Conservation (phyloP, 2,329 filamentous ascomycete species). For the Penicillium psychrosexuale region DNA sequence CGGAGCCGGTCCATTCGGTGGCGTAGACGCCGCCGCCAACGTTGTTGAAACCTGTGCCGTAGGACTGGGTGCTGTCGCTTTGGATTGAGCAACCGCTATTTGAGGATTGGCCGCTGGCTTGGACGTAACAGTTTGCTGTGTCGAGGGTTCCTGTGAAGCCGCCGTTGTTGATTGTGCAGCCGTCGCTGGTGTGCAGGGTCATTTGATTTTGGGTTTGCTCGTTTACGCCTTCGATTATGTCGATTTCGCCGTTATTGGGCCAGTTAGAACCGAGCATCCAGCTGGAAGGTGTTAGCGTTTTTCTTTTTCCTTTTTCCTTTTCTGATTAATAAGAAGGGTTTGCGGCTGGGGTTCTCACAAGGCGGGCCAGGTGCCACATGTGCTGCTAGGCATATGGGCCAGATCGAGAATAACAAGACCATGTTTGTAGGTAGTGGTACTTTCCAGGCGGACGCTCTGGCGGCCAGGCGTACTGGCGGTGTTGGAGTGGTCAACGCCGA, state of each 20-base stretch:
- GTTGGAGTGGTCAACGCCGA: constrained; percentile 66
- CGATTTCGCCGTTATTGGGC: constrained; percentile 71
- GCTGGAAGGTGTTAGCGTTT: constrained; percentile 11
- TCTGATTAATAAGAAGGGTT: background rate
- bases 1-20: constrained; percentile 69
- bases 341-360: constrained; percentile 36
- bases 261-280: constrained; percentile 64
- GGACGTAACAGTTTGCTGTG: constrained; percentile 57
- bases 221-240: constrained; percentile 78
- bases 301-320: no score
- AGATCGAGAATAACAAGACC: constrained; percentile 71
- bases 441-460: constrained; percentile 67
- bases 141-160: constrained; percentile 50
- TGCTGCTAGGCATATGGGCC: constrained; percentile 67
- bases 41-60: constrained; percentile 69
- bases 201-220: constrained; percentile 57
- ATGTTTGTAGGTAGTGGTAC: constrained; percentile 60
- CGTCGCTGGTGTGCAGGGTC: constrained; percentile 64
- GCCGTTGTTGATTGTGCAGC: constrained; percentile 56
- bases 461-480: constrained; percentile 58
- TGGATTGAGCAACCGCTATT: constrained; percentile 60
- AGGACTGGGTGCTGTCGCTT: constrained; percentile 51
- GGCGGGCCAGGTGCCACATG: constrained; percentile 71
- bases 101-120: constrained; percentile 41
- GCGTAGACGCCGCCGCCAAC: constrained; percentile 68